phyloP scores from a whole-genome alignment of 1,284 basidiomycete species.

The Paramarasmius palmivorus region DNA sequence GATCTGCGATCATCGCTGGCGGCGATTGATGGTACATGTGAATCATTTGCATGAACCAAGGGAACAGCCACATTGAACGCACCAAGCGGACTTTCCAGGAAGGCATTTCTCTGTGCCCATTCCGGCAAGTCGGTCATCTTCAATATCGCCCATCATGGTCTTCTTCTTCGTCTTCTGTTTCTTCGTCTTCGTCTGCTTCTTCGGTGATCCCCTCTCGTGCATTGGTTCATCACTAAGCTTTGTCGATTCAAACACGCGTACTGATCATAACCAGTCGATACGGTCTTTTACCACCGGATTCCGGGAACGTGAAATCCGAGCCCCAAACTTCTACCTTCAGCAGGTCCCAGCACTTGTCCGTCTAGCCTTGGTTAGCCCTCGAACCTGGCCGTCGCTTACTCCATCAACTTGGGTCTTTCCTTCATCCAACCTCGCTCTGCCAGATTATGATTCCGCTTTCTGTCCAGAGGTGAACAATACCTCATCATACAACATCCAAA shows the following conservation, averaged over 20 bases:
- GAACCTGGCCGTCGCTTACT: conserved; percentile 36
- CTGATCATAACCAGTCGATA: conserved; percentile 53
- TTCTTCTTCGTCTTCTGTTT: conserved; percentile 9
- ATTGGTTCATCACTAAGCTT: conserved; percentile 60
- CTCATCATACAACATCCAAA: conserved; percentile 74
- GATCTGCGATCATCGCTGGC: too few relatives aligned
- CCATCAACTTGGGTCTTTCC: conserved; percentile 44
- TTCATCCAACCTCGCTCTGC: conserved; percentile 57
- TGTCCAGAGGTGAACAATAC: conserved; percentile 69
- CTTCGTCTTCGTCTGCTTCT: conserved; percentile 38
- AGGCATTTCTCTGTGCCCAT: conserved; percentile 68
- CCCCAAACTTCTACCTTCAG: conserved; percentile 25
- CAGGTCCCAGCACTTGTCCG: conserved; percentile 54
- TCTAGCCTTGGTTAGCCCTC: conserved; percentile 37
- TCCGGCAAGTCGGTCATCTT: conserved; percentile 69
- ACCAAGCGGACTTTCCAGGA: conserved; percentile 61
- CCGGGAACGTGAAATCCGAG: conserved; percentile 20
- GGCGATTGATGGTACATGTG: too few relatives aligned
- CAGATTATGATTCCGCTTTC: conserved; percentile 39
- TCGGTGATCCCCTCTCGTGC: conserved; percentile 50
- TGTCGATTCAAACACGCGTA: conserved; percentile 46
- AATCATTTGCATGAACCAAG: too few relatives aligned
- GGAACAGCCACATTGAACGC: conserved; percentile 24
- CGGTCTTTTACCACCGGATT: conserved; percentile 42
- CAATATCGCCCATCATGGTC: conserved; percentile 42